Percentiles rank a stretch among this genome's conserved stretches.
Evolutionary conservation across 192 early-diverging fungal genomes (phyloP).

Genomic region (Backusella tarrabulga): DNA sequence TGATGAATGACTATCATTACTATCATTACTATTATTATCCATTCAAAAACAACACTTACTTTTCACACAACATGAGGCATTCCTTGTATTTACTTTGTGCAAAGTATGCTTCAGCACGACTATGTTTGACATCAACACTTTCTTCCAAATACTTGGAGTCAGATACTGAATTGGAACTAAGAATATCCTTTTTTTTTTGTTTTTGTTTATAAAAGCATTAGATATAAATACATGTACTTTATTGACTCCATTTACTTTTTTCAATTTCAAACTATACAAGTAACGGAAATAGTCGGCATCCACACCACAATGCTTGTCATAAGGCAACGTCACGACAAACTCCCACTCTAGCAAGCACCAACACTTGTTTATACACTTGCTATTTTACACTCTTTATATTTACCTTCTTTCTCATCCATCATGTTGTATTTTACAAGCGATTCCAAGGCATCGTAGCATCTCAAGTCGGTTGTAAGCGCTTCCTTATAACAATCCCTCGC

Average conservation of each 20-base stretch:
- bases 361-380: neutral
- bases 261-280: conserved; percentile 60
- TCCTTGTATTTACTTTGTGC: conserved; percentile 47
- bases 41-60: conserved; percentile 23
- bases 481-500: conserved; percentile 63
- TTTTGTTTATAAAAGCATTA: neutral
- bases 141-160: conserved; percentile 35
- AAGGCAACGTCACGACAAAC: conserved; percentile 49
- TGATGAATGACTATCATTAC: neutral
- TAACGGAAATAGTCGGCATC: conserved; percentile 58
- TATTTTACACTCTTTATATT: too few species aligned
- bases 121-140: conserved; percentile 42
- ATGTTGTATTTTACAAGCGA: conserved; percentile 56
- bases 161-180: conserved; percentile 14
- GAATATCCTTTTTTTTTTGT: too few species aligned
- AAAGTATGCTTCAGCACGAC: conserved; percentile 55
- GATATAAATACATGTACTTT: neutral
- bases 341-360: conserved; percentile 49
- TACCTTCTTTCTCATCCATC: conserved; percentile 62
- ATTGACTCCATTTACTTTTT: conserved; percentile 50
- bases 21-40: neutral
- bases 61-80: conserved; percentile 46
- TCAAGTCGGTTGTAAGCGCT: conserved; percentile 60
- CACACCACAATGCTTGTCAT: conserved; percentile 43
- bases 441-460: conserved; percentile 67